Evolutionary conservation across 495 filamentous ascomycete species (phyloP), one percentile per base, ranked within the genome.

Genomic region (Astrocystis sublimbata): DNA sequence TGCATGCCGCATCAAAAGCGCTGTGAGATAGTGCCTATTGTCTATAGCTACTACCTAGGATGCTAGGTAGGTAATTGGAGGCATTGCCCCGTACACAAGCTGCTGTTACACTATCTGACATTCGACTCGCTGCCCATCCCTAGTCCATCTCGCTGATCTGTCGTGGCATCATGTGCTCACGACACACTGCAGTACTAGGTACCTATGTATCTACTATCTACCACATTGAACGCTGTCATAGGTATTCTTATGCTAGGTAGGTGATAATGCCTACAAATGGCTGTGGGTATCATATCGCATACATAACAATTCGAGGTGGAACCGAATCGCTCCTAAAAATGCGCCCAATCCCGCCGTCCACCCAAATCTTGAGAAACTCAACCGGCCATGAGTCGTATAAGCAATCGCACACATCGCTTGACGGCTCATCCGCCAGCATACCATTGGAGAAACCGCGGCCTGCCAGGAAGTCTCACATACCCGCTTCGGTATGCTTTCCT

Each of bases 211-310:
- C 40, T 12, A 30, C 23, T 28, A 46, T 12, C 30, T 5, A 46
- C 21, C 6, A 42, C 30, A 40, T 15, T 56, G 47, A 54, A 12
- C 35, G 15, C 52, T 41, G 36, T 42, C n/a, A n/a, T n/a, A n/a
- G 36, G 23, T 23, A 24, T 60, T 43, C 38, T 50, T 4, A 43
- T 43, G 58, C 10, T 59, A n/a, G n/a, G n/a, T n/a, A n/a, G n/a
- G n/a, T n/a, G n/a, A 24, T n/a, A 40, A 45, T 23, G 23, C 45
- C 19, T 45, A 47, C 38, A 45, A 6, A 0, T 35, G 36, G 23
- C 31, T 23, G 31, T 53, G 58, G 58, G 58, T 61, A 61, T 61
- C 58, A 52, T 53, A 28, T 53, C 35, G 33, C 13, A 61, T 38
- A n/a, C n/a, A n/a, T n/a, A n/a, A n/a, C n/a, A 58, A 43, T 35